Percentiles rank a stretch among this genome's conserved stretches.
These are phyloP conservation scores for Paramecium biaurelia DNA, from an alignment of 73 alveolate species.

Conservation along the genomic window DNA sequence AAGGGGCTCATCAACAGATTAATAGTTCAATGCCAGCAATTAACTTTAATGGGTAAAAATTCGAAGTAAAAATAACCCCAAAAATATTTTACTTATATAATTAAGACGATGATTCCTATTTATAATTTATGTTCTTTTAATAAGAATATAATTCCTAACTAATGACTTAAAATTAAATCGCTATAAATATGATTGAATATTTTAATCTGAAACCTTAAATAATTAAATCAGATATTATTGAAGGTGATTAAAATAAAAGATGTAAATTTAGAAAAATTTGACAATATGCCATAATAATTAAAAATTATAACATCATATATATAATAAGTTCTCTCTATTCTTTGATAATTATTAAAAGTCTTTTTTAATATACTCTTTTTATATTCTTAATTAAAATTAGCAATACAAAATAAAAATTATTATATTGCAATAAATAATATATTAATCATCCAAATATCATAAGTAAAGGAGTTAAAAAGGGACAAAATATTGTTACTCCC, in stretches of 20 bases:
- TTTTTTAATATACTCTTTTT: no score
- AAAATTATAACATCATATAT: not conserved
- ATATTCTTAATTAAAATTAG: no score
- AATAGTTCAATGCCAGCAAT: not conserved
- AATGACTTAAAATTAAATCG: not conserved
- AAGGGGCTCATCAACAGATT: not conserved
- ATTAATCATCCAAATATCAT: not conserved
- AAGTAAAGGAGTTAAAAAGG: not conserved
- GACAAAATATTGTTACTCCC: not conserved
- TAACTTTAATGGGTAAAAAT: not conserved
- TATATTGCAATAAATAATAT: no score
- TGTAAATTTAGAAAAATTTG: not conserved
- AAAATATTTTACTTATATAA: not conserved
- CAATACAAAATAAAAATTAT: no score
- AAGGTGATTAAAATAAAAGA: not conserved
- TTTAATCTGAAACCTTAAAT: not conserved
- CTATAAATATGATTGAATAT: not conserved
- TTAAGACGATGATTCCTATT: not conserved
- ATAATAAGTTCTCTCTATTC: not conserved
- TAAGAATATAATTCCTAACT: not conserved
- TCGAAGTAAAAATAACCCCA: not conserved
- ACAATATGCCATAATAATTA: not conserved
- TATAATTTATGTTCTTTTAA: not conserved
- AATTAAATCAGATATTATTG: not conserved
- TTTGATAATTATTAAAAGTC: not conserved